A percentile compares a stretch with the other conserved stretches of the same genome.
Conservation (phyloP, 2,329 filamentous ascomycete species). For the Phaeosphaeria sp. region DNA sequence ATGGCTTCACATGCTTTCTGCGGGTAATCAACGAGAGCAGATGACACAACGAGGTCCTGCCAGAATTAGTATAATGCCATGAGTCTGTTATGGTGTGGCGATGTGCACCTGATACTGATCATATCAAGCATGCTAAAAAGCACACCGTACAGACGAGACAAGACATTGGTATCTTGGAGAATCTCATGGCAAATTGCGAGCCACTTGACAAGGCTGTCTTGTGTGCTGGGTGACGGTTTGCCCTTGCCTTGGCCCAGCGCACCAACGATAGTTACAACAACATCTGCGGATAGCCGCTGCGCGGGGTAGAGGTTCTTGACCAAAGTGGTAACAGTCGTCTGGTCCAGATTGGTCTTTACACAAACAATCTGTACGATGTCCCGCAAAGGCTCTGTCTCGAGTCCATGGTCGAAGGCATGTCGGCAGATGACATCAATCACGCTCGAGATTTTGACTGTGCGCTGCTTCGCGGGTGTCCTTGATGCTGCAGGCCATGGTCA, state of each 20-base stretch:
- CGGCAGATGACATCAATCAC: constrained; percentile 68
- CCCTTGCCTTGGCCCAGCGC: constrained; percentile 78
- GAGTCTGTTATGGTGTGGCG: constrained; percentile 6
- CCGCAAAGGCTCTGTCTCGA: constrained; percentile 66
- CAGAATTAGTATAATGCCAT: constrained; percentile 28
- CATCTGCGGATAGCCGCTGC: constrained; percentile 64
- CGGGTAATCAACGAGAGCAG: constrained; percentile 79
- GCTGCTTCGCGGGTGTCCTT: constrained; percentile 66
- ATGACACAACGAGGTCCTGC: constrained; percentile 68
- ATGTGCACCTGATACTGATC: constrained; percentile 69
- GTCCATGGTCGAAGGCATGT: constrained; percentile 71
- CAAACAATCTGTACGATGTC: constrained; percentile 72
- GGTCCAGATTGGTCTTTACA: constrained; percentile 73
- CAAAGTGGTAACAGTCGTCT: constrained; percentile 72
- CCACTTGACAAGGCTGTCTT: constrained; percentile 78
- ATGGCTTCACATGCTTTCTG: constrained; percentile 82
- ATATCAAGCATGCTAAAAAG: constrained; percentile 85
- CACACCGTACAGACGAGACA: constrained; percentile 75
- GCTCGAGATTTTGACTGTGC: constrained; percentile 66
- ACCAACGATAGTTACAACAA: constrained; percentile 71
- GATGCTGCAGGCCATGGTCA: constrained; percentile 42
- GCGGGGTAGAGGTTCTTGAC: constrained; percentile 78
- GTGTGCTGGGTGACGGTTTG: constrained; percentile 74
- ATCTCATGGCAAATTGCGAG: constrained; percentile 77
- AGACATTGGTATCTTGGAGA: constrained; percentile 66